A percentile compares a stretch with the other conserved stretches of the same genome.
Conservation (phyloP, 2,329 filamentous ascomycete species). For the Phialophora tarda region DNA sequence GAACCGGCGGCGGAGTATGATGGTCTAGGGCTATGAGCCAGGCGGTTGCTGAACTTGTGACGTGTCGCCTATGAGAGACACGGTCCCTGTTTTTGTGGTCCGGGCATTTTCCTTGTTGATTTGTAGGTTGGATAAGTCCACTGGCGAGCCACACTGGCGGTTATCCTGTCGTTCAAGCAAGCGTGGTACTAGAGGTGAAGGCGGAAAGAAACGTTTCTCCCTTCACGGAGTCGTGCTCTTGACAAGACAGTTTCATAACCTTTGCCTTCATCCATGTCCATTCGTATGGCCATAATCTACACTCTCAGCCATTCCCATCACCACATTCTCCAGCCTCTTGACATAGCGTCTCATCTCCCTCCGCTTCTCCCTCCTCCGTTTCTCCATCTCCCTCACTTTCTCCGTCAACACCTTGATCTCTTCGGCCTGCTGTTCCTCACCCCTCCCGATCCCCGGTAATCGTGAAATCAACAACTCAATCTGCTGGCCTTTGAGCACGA, state of each 20-base stretch:
- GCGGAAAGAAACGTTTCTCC: neutral
- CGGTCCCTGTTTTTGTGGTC: neutral
- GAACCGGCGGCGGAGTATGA: slow-evolving; percentile 37
- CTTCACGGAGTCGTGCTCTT: neutral
- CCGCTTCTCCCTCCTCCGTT: slow-evolving; percentile 49
- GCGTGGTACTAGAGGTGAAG: slow-evolving; percentile 1
- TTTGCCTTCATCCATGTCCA: slow-evolving; percentile 15
- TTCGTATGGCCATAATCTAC: slow-evolving; percentile 29
- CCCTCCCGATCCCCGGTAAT: slow-evolving; percentile 53
- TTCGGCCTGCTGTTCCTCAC: slow-evolving; percentile 52
- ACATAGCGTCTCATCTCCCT: slow-evolving; percentile 51
- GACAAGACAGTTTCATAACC: neutral
- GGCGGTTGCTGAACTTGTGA: neutral
- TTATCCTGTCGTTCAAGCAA: slow-evolving; percentile 10
- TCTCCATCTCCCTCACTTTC: slow-evolving; percentile 53
- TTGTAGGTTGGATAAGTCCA: slow-evolving; percentile 11
- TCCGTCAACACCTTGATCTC: slow-evolving; percentile 51
- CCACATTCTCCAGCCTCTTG: slow-evolving; percentile 50
- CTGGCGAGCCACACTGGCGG: neutral
- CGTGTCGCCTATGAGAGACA: neutral
- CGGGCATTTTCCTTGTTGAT: slow-evolving; percentile 4
- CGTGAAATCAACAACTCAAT: slow-evolving; percentile 56
- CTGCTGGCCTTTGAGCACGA: slow-evolving; percentile 58
- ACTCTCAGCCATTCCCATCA: slow-evolving; percentile 38
- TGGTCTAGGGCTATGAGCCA: slow-evolving; percentile 24